Percentiles rank a stretch among this genome's conserved stretches.
Evolutionary conservation across 2,329 filamentous ascomycete species (phyloP).

Genomic region (Coniochaeta sp.): DNA sequence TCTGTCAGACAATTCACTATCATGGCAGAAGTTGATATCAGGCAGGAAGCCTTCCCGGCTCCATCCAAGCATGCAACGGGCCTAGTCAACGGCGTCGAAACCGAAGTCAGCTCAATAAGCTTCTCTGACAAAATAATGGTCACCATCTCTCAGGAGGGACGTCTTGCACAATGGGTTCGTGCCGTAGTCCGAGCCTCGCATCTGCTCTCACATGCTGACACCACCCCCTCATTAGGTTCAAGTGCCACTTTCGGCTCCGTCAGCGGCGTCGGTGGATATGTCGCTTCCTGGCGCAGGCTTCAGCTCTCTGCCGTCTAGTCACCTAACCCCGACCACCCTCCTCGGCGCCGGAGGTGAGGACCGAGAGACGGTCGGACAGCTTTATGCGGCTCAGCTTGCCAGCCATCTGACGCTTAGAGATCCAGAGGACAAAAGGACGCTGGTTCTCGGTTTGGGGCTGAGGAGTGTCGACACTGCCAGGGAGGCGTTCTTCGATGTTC

Average conservation of each 20-base stretch:
- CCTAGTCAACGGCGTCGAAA: conserved; percentile 59
- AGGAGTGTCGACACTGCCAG: conserved; percentile 41
- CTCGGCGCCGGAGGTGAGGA: conserved; percentile 75
- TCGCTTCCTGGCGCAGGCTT: conserved; percentile 37
- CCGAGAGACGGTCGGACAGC: conserved; percentile 76
- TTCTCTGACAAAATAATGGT: conserved; percentile 90
- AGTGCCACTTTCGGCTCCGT: conserved; percentile 66
- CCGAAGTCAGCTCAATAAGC: conserved; percentile 63
- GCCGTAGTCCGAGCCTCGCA: conserved; percentile 1
- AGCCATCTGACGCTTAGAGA: conserved; percentile 68
- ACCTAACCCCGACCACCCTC: conserved; percentile 80
- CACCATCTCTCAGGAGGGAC: conserved; percentile 79
- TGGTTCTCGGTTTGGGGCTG: conserved; percentile 57
- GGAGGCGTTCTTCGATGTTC: conserved; percentile 56
- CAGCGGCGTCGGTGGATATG: conserved; percentile 57
- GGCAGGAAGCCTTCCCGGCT: conserved; percentile 60
- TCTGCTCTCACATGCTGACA: conserved; percentile 21
- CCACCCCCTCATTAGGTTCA: conserved; percentile 57
- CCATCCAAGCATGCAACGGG: conserved; percentile 52
- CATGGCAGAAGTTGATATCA: conserved; percentile 35
- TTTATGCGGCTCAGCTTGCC: conserved; percentile 84
- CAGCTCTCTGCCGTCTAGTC: conserved; percentile 64
- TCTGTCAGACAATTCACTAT: not conserved
- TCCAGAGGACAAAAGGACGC: conserved; percentile 53
- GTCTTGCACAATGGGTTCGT: conserved; percentile 84